Base-by-base conservation (phyloP, 805 yeast species). In the Yamadazyma scolyti region DNA sequence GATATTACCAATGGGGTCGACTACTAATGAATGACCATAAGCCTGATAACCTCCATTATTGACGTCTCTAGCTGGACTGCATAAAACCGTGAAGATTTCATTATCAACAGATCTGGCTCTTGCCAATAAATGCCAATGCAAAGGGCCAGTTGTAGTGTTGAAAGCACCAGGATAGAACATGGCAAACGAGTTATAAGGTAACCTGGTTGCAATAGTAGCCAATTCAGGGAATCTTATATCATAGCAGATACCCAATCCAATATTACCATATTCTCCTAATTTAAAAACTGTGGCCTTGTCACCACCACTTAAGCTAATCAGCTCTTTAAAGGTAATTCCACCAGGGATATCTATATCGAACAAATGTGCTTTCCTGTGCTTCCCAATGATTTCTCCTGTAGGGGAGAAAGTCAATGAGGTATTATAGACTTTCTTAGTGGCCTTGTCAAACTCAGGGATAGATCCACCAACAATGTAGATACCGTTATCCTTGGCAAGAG, bases 291-390 rank as follows among this genome's bases (percentile, higher is more conserved):
- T 87, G 23, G 94, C 82, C 50, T 81, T 80, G 44, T 73, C 66
- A 15, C 97, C 97, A 8, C 87, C 86, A 7, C 82, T 71, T 38
- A 93, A 66, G 3, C 85, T 74, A 16, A 68, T 68, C 27, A 86
- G 78, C 54, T 90, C 98, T 52, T 82, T 77, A 66, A 90, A 90
- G 9, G 88, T 75, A 52, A 93, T 88, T 30, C 90, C 89, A 27
- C 82, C 81, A 1, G 97, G 96, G 32, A 90, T 87, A 43, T 87
- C 93, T 35, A 90, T 85, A 52, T 90, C 97, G 49, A 90, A 90
- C 40, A 90, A 58, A 53, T 90, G 98, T 3, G 78, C 89, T 51
- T 90, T 90, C 44, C 97, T 74, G 56, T 56, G 97, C 48, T 81
- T 84, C 28, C 87, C 96, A 33, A 90, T 75, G 34, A 89, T 65